These are phyloP conservation scores for Aspergillus persii DNA, from an alignment of 2,329 filamentous ascomycete genomes.

Conservation along the genomic window DNA sequence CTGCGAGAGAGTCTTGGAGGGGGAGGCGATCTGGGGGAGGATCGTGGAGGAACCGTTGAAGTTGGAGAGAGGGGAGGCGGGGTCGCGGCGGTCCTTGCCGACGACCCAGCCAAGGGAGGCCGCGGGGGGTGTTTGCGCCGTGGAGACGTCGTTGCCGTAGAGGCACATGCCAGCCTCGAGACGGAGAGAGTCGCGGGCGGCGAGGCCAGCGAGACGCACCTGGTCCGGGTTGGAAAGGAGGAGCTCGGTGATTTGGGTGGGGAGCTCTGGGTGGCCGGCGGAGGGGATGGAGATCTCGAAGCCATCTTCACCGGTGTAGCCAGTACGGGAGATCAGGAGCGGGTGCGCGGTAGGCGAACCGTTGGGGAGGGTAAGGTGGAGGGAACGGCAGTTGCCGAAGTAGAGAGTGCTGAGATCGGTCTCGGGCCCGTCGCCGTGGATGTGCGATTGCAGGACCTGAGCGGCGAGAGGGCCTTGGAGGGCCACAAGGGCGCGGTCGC, in stretches of 20 bases:
- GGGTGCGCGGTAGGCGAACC: constrained; percentile 51
- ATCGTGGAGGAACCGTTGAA: constrained; percentile 85
- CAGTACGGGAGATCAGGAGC: constrained; percentile 78
- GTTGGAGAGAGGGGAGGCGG: constrained; percentile 50
- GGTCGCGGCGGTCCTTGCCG: constrained; percentile 68
- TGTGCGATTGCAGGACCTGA: constrained; percentile 63
- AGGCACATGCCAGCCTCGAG: constrained; percentile 98
- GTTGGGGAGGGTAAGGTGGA: constrained; percentile 60
- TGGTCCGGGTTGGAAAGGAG: constrained; percentile 65
- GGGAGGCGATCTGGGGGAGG: constrained; percentile 64
- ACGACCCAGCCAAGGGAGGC: constrained; percentile 76
- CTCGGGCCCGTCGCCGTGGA: constrained; percentile 52
- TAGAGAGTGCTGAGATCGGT: constrained; percentile 66
- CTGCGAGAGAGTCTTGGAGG: constrained; percentile 61
- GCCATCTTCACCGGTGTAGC: constrained; percentile 97
- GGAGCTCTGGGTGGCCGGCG: constrained; percentile 53
- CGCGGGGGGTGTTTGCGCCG: constrained; percentile 67
- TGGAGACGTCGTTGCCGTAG: constrained; percentile 97
- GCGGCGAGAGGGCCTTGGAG: constrained; percentile 81
- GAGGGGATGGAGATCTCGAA: constrained; percentile 90
- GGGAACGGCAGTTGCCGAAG: constrained; percentile 74
- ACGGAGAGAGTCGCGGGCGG: constrained; percentile 85
- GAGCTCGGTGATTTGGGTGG: constrained; percentile 60
- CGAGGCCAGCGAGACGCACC: constrained; percentile 80
- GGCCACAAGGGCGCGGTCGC: constrained; percentile 75